phyloP scores from a whole-genome alignment of 2,329 filamentous ascomycete species.

The Aspergillus ustus region DNA sequence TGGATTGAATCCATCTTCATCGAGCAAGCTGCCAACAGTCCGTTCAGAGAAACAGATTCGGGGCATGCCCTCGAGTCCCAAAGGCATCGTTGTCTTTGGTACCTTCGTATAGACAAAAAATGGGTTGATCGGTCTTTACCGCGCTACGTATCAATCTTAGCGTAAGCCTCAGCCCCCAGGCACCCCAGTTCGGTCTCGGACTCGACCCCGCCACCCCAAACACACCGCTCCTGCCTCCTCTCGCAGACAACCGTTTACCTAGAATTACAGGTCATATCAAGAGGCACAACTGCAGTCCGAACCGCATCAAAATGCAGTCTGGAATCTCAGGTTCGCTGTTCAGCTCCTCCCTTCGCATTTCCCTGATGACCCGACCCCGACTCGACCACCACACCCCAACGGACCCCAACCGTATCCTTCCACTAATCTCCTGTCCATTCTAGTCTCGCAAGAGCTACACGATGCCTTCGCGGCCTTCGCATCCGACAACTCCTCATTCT shows the following conservation, averaged over 20 bases:
- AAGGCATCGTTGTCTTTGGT: neutral
- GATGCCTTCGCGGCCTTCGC: conserved; percentile 52
- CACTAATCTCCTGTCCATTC: neutral
- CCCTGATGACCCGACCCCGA: neutral
- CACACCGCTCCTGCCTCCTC: conserved; percentile 32
- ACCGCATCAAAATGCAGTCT: conserved; percentile 49
- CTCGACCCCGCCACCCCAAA: conserved; percentile 21
- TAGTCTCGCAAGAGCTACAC: conserved; percentile 53
- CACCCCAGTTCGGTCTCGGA: neutral
- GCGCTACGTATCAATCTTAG: neutral
- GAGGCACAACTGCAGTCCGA: conserved; percentile 17
- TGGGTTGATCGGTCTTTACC: neutral
- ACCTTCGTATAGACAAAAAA: neutral
- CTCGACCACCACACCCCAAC: neutral
- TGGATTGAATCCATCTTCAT: conserved; percentile 6
- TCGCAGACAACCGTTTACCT: neutral
- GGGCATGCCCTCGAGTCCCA: neutral
- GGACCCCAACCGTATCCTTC: conserved; percentile 6
- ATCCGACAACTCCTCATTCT: conserved; percentile 46
- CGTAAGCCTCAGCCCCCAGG: neutral
- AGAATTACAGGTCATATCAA: conserved; percentile 1
- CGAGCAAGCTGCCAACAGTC: neutral
- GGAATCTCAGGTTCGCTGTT: conserved; percentile 50
- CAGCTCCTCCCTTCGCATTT: too few species aligned
- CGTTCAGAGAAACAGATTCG: neutral